Evolutionary conservation across 2,329 filamentous ascomycete species (phyloP).

Genomic region (Aspergillus pseudoterreus): DNA sequence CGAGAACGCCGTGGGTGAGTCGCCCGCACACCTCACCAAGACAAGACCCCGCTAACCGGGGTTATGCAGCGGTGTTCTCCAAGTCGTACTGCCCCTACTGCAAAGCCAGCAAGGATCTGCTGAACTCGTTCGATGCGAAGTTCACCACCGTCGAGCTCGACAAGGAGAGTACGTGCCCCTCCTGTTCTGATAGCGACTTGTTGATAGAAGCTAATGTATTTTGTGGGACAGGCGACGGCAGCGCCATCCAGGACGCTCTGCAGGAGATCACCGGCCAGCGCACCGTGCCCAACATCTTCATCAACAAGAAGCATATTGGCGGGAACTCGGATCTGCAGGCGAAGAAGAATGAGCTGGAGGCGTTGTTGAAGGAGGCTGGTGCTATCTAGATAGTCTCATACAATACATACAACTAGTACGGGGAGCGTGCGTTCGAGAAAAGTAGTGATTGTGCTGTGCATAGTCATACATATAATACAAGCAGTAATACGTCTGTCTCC

Average conservation of each 20-base stretch:
- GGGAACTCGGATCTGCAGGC: constrained; percentile 87
- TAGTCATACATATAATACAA: constrained; percentile 3
- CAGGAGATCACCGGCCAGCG: constrained; percentile 74
- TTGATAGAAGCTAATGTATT: background rate
- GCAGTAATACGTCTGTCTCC: too few species aligned
- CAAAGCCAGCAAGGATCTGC: constrained; percentile 68
- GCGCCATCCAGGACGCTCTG: constrained; percentile 78
- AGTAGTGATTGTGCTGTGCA: background rate
- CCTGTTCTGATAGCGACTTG: background rate
- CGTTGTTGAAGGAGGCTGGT: constrained; percentile 61
- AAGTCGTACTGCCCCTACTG: constrained; percentile 98
- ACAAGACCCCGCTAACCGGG: background rate
- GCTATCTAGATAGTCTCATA: constrained; percentile 48
- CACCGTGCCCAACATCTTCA: constrained; percentile 95
- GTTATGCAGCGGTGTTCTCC: constrained; percentile 73
- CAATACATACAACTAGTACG: too few species aligned
- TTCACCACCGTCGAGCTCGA: constrained; percentile 80
- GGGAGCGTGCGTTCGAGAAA: too few species aligned
- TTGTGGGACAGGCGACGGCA: constrained; percentile 65
- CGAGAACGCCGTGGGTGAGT: constrained; percentile 77
- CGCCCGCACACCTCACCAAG: background rate
- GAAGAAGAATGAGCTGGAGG: constrained; percentile 60
- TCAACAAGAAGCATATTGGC: constrained; percentile 84
- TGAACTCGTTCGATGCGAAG: constrained; percentile 68
- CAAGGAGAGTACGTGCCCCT: constrained; percentile 64